Evolutionary conservation across 208 protist species (phyloP).

Genomic region (Trypanosoma platydactyli): DNA sequence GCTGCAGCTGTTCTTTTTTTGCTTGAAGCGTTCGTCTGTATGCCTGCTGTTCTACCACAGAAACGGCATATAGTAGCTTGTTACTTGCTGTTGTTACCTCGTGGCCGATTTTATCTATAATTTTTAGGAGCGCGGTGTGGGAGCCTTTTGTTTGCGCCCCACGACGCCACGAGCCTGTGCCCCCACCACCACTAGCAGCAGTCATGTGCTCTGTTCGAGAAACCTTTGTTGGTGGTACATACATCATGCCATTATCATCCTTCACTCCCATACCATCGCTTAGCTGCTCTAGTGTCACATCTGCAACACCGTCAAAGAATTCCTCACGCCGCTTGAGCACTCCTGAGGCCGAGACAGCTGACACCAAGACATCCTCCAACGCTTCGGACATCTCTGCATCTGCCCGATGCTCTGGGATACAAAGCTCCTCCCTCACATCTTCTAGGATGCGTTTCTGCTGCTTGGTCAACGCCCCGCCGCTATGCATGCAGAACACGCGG

Average conservation of each 20-base stretch:
- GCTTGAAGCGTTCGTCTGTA: constrained; percentile 22
- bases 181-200: not conserved
- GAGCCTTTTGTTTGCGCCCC: constrained; percentile 12
- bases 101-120: constrained; percentile 36
- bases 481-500: constrained; percentile 81
- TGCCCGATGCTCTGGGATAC: constrained; percentile 43
- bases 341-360: constrained; percentile 45
- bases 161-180: constrained; percentile 7
- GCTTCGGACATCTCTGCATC: constrained; percentile 57
- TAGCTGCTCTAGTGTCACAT: constrained; percentile 45
- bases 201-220: constrained; percentile 30
- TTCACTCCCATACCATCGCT: constrained; percentile 17
- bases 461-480: constrained; percentile 43
- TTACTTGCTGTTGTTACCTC: constrained; percentile 32
- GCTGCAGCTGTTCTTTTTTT: constrained; percentile 37
- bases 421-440: constrained; percentile 65
- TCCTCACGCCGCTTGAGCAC: constrained; percentile 57
- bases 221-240: constrained; percentile 30
- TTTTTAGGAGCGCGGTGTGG: constrained; percentile 24
- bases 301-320: constrained; percentile 88
- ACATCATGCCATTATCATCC: constrained; percentile 47
- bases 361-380: constrained; percentile 48
- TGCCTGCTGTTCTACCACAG: constrained; percentile 25
- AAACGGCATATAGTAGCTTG: constrained; percentile 37
- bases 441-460: constrained; percentile 65